Evolutionary conservation across 2,329 filamentous ascomycete species (phyloP).

Genomic region (Scedosporium dehoogii): DNA sequence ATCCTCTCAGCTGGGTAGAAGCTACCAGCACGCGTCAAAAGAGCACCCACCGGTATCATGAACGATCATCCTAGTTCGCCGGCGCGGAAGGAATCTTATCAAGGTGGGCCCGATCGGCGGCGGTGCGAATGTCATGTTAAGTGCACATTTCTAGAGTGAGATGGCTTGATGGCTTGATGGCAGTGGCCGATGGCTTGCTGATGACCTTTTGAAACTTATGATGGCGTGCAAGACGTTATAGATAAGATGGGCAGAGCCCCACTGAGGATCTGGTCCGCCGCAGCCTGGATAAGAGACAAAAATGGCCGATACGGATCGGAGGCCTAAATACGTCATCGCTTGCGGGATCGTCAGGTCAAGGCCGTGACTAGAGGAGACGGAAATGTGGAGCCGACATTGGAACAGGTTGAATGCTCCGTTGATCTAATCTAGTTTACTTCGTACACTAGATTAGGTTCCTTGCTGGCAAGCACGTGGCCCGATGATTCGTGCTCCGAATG

Average conservation of each 20-base stretch:
- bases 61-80: slow-evolving; percentile 6
- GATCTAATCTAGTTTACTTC: no score
- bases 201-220: slow-evolving; percentile 9
- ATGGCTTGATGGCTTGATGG: slow-evolving; percentile 1
- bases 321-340: background rate
- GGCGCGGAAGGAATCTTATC: slow-evolving; percentile 1
- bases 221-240: slow-evolving; percentile 9
- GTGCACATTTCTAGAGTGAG: slow-evolving; percentile 8
- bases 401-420: no score
- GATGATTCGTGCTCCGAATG: no score
- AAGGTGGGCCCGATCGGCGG: slow-evolving; percentile 10
- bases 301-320: slow-evolving; percentile 8
- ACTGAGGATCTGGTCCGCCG: slow-evolving; percentile 6
- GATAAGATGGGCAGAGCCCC: slow-evolving; percentile 3
- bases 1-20: slow-evolving; percentile 9
- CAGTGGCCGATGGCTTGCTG: slow-evolving; percentile 8
- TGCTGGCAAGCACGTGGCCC: no score
- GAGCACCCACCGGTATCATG: slow-evolving; percentile 8
- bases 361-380: background rate
- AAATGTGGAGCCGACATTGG: background rate
- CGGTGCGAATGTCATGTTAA: slow-evolving; percentile 9
- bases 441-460: no score
- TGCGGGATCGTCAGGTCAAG: background rate
- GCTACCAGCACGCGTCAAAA: slow-evolving; percentile 11
- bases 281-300: background rate